Evolutionary conservation across 345 rosid genomes (phyloP).

Genomic region (Citrus sp.): DNA sequence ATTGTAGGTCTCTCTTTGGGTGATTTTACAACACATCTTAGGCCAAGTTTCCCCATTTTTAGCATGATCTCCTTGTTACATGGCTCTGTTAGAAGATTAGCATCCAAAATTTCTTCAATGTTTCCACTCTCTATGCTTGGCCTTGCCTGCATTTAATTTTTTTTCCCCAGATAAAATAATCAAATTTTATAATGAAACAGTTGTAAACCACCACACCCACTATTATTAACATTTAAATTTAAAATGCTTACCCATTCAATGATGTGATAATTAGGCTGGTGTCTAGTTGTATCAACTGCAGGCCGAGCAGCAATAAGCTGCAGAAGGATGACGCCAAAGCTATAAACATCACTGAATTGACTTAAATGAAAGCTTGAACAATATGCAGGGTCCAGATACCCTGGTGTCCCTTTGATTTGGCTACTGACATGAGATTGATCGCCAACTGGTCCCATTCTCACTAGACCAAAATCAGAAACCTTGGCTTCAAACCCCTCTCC

Average conservation of each 20-base stretch:
- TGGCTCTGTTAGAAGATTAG: slow-evolving; percentile 41
- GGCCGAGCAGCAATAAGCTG: slow-evolving; percentile 55
- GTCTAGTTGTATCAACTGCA: slow-evolving; percentile 32
- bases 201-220: neutral
- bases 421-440: slow-evolving; percentile 58
- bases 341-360: slow-evolving; percentile 52
- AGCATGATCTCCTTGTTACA: slow-evolving; percentile 55
- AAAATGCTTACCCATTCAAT: slow-evolving; percentile 52
- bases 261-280: slow-evolving; percentile 35
- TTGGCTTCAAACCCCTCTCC: slow-evolving; percentile 55
- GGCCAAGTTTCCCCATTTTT: slow-evolving; percentile 54
- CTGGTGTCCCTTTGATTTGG: slow-evolving; percentile 64
- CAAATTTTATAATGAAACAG: neutral
- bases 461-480: slow-evolving; percentile 60
- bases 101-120: slow-evolving; percentile 50
- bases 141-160: slow-evolving; percentile 36
- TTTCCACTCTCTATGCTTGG: slow-evolving; percentile 42
- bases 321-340: slow-evolving; percentile 64
- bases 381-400: slow-evolving; percentile 66
- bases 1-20: slow-evolving; percentile 58
- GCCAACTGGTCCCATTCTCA: slow-evolving; percentile 48
- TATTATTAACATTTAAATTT: neutral
- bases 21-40: slow-evolving; percentile 37
- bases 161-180: too few relatives aligned
- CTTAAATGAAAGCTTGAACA: slow-evolving; percentile 51